Conservation (phyloP, 768 basidiomycete species). For the Mrakia hoshinonis region DNA sequence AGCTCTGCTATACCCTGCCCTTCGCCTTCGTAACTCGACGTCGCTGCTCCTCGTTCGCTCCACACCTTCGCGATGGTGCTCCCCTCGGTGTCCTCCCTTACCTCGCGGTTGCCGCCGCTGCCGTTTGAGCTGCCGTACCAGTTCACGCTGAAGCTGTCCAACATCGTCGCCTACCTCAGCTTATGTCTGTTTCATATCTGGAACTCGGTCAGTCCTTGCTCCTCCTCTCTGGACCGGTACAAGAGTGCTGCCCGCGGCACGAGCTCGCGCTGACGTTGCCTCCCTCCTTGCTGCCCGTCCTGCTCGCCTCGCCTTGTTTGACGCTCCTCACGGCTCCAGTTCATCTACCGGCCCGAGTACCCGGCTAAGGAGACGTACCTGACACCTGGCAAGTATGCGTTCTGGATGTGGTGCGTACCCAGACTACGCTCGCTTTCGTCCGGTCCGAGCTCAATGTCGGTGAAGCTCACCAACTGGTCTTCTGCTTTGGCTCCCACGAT, state of each 20-base stretch:
- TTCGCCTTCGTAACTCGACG: too few relatives aligned
- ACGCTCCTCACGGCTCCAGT: neutral
- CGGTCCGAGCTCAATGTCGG: neutral
- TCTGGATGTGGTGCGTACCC: constrained; percentile 66
- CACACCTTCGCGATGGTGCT: too few relatives aligned
- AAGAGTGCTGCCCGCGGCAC: neutral
- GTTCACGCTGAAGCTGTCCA: constrained; percentile 24
- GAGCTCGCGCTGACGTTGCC: neutral
- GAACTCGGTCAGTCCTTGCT: constrained; percentile 20
- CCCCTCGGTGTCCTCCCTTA: neutral
- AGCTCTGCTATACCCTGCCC: too few relatives aligned
- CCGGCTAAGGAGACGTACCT: constrained; percentile 70
- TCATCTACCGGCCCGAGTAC: constrained; percentile 15
- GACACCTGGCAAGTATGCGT: constrained; percentile 88
- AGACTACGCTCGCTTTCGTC: neutral
- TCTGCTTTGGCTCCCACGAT: neutral
- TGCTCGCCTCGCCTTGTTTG: neutral
- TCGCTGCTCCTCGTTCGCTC: too few relatives aligned
- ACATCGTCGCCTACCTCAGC: constrained; percentile 17
- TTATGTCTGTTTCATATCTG: constrained; percentile 25
- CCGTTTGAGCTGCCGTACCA: constrained; percentile 5
- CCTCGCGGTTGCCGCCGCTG: neutral
- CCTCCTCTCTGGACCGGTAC: neutral
- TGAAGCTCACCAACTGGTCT: constrained; percentile 5
- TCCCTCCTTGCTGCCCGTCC: neutral